Percentiles rank a stretch among this genome's conserved stretches.
Conservation (phyloP, 305 asterid genomes). For the Solanum hybrid region DNA sequence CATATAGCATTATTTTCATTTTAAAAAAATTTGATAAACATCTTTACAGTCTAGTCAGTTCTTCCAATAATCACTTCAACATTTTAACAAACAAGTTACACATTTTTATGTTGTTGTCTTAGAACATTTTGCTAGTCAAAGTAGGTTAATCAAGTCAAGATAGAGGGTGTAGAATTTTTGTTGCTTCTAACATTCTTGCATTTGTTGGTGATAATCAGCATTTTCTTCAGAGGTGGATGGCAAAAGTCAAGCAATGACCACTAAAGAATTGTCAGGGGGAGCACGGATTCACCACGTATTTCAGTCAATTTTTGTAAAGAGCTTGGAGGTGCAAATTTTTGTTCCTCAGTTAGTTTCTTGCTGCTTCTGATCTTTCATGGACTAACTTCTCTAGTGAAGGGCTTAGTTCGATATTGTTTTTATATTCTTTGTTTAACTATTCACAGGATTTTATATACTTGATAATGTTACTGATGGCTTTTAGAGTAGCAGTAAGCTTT, state of each 20-base stretch:
- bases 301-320: slow-evolving; percentile 19
- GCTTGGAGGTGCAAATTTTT: slow-evolving; percentile 17
- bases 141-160: background rate
- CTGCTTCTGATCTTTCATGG: background rate
- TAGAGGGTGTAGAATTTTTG: background rate
- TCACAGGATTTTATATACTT: background rate
- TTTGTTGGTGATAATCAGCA: slow-evolving; percentile 6
- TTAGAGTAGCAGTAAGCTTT: background rate
- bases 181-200: background rate
- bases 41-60: background rate
- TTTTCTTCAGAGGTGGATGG: slow-evolving; percentile 19
- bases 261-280: slow-evolving; percentile 16
- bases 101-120: background rate
- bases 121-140: background rate
- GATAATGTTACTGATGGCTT: background rate
- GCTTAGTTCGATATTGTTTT: background rate
- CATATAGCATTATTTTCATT: background rate
- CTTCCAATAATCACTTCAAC: background rate
- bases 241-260: slow-evolving; percentile 10
- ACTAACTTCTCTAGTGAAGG: background rate
- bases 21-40: background rate
- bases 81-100: background rate
- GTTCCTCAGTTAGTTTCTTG: background rate
- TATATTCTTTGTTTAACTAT: background rate
- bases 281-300: slow-evolving; percentile 19